Base-by-base conservation (phyloP, 2,329 filamentous ascomycete species). In the Phialemonium atrogriseum region DNA sequence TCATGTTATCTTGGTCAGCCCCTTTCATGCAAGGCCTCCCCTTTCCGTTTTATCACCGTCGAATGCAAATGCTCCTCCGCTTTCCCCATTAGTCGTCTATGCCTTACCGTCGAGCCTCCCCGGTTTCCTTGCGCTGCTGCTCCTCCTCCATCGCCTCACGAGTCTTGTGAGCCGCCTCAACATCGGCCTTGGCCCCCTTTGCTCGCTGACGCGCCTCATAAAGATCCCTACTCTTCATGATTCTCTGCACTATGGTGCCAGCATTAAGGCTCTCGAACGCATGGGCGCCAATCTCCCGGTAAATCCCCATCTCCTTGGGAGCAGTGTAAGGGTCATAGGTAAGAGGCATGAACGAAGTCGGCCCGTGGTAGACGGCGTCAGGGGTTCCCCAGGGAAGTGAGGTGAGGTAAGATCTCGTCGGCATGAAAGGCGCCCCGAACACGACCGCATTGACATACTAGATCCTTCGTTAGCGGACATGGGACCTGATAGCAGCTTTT, bases 151-250 rank as follows among this genome's bases (percentile, higher is more conserved):
- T 48, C 15, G 67, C 52, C 59, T 86, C 80, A 37, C 76, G 64
- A 44, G 71, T 58, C 37, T 70, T 67, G 24, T 76, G 71, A 10
- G 75, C 71, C 20, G 72, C 75, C 56, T 96, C 91, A 0, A 76
- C 73, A 28, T 79, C 70, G 1, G 80, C 80, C 64, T 98, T 98
- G 43, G 86, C 73, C 9, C 88, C 83, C 65, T 98, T 98, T 45
- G 81, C 78, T 32, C 84, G 70, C 64, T 98, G 91, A 38, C 91
- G 70, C 48, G 86, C 91, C 62, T 96, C 89, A 56, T 95, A 98
- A 51, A 85, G 72, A 37, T 81, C 80, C 20, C 88, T 71, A 48
- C 85, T 88, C 56, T 79, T 83, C 67, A 96, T 68, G 52, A 98
- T 98, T 19, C 91, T 70, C 44, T 82, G 75, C 28, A 98, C 88